These are phyloP conservation scores for Entomortierella chlamydospora DNA, from an alignment of 192 early-diverging fungal species.

Conservation along the genomic window DNA sequence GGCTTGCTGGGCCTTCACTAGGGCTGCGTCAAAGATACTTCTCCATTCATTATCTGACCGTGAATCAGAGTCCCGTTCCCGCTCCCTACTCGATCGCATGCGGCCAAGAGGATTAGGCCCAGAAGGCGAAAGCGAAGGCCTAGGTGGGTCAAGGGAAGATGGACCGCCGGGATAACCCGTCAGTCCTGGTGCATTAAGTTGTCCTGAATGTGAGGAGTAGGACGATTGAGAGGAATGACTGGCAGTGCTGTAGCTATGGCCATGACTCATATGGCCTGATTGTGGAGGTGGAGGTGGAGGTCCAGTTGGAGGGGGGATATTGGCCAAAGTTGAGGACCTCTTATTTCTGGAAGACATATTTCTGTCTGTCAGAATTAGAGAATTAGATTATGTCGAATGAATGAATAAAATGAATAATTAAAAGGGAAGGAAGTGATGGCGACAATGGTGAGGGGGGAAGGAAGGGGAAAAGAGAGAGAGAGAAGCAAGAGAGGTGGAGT, in stretches of 20 bases:
- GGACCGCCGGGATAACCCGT: conserved; percentile 3
- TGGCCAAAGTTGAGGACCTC: conserved; percentile 36
- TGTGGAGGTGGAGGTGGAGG: conserved; percentile 27
- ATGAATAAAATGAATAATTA: too few species aligned
- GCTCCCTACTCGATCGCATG: conserved; percentile 3
- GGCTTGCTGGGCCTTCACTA: conserved; percentile 51
- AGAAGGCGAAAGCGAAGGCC: conserved; percentile 36
- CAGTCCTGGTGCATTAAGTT: conserved; percentile 4
- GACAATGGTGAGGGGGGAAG: too few species aligned
- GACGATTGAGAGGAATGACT: conserved; percentile 35
- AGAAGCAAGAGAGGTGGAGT: too few species aligned
- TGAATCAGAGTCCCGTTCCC: conserved; percentile 20
- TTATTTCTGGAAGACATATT: conserved; percentile 37
- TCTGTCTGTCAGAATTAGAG: too few species aligned
- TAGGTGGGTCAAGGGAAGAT: conserved; percentile 19
- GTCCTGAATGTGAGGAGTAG: conserved; percentile 31
- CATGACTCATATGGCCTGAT: not conserved
- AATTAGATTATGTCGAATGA: too few species aligned
- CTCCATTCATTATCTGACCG: conserved; percentile 36
- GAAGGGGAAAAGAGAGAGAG: too few species aligned
- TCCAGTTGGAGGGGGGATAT: conserved; percentile 29
- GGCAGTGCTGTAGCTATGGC: conserved; percentile 3
- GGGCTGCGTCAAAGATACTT: conserved; percentile 46
- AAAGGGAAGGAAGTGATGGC: too few species aligned
- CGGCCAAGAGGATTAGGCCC: conserved; percentile 27